These are phyloP conservation scores for Hordeum pubiflorum DNA, from an alignment of 202 grass and related monocot species.

Conservation along the genomic window DNA sequence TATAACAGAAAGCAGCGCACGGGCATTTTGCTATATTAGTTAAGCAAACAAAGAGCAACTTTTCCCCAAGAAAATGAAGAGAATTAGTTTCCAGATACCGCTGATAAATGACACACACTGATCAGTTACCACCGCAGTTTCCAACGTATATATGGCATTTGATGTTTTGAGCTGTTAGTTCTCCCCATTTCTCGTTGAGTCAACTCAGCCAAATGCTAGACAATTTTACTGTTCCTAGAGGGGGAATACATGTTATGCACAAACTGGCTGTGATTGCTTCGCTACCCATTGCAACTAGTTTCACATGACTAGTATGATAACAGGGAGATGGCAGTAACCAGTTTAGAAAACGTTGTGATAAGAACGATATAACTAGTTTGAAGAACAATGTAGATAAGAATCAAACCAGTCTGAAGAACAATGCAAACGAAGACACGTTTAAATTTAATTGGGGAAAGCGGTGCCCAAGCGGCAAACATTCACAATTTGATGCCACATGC, in stretches of 20 bases:
- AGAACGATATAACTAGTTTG: not conserved
- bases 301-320: not conserved
- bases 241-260: not conserved
- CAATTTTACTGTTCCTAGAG: no score
- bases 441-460: not conserved
- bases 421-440: not conserved
- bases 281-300: not conserved
- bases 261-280: not conserved
- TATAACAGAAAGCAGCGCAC: not conserved
- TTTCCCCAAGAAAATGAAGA: not conserved
- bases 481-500: constrained; percentile 46
- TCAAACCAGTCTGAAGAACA: not conserved
- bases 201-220: not conserved
- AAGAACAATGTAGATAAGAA: not conserved
- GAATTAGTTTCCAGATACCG: not conserved
- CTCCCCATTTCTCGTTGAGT: not conserved
- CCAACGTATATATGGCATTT: not conserved
- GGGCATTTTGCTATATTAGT: not conserved
- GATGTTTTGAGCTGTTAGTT: not conserved
- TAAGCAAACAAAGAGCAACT: no score
- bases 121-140: not conserved
- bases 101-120: not conserved
- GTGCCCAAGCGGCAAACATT: constrained; percentile 35
- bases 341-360: not conserved
- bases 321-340: not conserved